Conservation (phyloP, 257 asterid species). For the Solanum stenotomum region DNA sequence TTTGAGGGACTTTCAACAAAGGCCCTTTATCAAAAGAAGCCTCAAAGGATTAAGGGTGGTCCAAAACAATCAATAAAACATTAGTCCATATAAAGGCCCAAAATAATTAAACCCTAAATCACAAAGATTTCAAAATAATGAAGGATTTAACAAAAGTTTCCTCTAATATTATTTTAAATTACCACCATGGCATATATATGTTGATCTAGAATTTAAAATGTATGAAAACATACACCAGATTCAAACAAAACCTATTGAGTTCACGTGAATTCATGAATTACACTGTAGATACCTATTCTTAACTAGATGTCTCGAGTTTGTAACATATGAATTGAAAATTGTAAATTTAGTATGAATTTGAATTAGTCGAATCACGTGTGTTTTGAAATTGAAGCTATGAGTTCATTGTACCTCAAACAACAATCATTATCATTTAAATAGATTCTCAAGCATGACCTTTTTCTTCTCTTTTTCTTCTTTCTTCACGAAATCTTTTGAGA, state of each 20-base stretch:
- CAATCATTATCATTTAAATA: not conserved
- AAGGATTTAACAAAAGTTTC: not conserved
- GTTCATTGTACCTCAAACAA: not conserved
- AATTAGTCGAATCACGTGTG: not conserved
- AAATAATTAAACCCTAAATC: not conserved
- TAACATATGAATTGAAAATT: not conserved
- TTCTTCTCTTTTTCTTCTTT: not conserved
- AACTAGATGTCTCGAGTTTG: not conserved
- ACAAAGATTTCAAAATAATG: not conserved
- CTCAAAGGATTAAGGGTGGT: not conserved
- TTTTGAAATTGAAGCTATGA: not conserved
- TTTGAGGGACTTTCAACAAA: not conserved
- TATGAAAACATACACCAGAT: not conserved
- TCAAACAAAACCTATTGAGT: not conserved
- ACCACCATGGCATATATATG: not conserved
- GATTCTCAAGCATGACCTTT: not conserved
- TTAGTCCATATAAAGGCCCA: not conserved
- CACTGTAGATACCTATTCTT: rapidly evolving
- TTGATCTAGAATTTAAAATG: not conserved
- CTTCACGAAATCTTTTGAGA: not conserved
- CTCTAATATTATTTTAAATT: not conserved
- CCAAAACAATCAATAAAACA: not conserved
- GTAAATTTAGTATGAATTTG: not conserved
- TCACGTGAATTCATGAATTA: not conserved
- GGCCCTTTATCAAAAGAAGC: not conserved